A percentile compares a stretch with the other conserved stretches of the same genome.
Conservation (phyloP, 164 flowering plant genomes). For the Macadamia integrifolia region DNA sequence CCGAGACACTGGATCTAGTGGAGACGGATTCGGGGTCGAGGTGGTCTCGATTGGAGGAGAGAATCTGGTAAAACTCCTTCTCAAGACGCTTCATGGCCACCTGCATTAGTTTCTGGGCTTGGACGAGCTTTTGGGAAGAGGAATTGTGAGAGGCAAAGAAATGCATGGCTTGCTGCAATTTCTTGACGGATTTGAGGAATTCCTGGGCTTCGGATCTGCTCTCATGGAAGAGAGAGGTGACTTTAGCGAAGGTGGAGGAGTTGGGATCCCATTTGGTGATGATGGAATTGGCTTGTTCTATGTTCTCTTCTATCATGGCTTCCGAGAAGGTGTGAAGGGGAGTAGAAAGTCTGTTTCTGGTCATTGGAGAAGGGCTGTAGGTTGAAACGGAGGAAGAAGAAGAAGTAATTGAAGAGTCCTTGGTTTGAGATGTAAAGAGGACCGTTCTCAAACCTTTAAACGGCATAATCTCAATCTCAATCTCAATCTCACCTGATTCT, state of each 20-base stretch:
- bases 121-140: constrained; percentile 33
- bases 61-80: constrained; percentile 53
- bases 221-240: constrained; percentile 32
- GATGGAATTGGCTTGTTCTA: constrained; percentile 23
- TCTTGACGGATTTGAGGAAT: constrained; percentile 30
- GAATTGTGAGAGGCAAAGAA: constrained; percentile 23
- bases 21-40: constrained; percentile 55
- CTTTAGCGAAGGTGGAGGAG: constrained; percentile 12
- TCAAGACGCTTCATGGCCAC: constrained; percentile 57
- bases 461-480: too few species aligned
- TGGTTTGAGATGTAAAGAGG: too few species aligned
- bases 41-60: constrained; percentile 35
- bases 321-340: constrained; percentile 31
- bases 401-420: too few species aligned
- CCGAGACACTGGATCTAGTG: constrained; percentile 31
- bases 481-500: too few species aligned
- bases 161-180: constrained; percentile 55
- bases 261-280: constrained; percentile 39
- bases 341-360: not conserved
- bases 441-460: too few species aligned
- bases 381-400: too few species aligned
- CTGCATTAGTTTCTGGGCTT: constrained; percentile 51
- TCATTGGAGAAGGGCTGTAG: too few species aligned
- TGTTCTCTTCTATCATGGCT: constrained; percentile 40
- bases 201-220: constrained; percentile 37